Conservation (phyloP, 2,329 filamentous ascomycete species). For the Xylogone sp. region DNA sequence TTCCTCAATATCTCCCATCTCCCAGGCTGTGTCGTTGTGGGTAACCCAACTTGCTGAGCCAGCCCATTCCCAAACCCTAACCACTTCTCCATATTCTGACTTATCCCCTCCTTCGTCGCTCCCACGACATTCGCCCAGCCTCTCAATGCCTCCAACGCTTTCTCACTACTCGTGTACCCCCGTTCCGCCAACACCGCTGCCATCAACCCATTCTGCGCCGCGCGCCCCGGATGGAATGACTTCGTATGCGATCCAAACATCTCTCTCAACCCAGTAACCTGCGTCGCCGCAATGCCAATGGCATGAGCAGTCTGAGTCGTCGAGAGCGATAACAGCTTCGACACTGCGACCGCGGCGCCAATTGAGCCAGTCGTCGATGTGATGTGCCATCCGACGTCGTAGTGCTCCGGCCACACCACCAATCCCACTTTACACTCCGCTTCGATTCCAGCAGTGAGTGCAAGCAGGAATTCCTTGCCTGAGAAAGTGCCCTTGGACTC, state of each 20-base stretch:
- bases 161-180: conserved; percentile 44
- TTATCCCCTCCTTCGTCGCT: conserved; percentile 33
- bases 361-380: conserved; percentile 48
- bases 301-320: conserved; percentile 40
- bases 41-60: conserved; percentile 6
- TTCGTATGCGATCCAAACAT: conserved; percentile 55
- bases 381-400: conserved; percentile 53
- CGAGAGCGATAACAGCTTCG: conserved; percentile 40
- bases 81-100: conserved; percentile 30
- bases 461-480: conserved; percentile 45
- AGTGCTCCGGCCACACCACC: conserved; percentile 49
- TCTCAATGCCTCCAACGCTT: conserved; percentile 46
- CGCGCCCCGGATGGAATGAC: conserved; percentile 49
- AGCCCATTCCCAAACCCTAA: conserved; percentile 24
- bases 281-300: conserved; percentile 48
- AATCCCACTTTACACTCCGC: conserved; percentile 48
- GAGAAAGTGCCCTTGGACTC: conserved; percentile 36
- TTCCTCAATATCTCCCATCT: conserved; percentile 51
- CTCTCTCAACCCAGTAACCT: conserved; percentile 49
- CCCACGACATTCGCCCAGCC: conserved; percentile 51
- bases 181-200: conserved; percentile 41
- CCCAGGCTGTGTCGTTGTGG: conserved; percentile 1
- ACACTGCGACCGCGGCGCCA: conserved; percentile 48
- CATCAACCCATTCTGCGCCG: conserved; percentile 47
- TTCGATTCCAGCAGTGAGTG: conserved; percentile 48